Base-by-base conservation (phyloP, 345 rosid genomes). In the Combretum micranthum region DNA sequence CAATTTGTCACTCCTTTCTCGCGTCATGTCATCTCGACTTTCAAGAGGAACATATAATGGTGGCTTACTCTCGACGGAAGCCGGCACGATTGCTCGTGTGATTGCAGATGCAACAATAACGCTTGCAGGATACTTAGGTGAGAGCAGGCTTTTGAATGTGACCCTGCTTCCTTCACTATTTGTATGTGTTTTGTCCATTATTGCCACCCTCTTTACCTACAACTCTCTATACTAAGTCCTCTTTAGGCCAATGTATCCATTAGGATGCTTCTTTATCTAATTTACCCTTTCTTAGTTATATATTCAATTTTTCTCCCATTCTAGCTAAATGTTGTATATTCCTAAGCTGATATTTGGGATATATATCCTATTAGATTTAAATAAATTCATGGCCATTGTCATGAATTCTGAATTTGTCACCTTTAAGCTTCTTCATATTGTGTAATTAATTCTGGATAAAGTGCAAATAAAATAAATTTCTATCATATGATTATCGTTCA, bases 41-140 rank as follows among this genome's bases (percentile, higher is more conserved):
- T 84, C 99, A 0, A 83, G 87, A 1, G 97, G 99, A 72, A 94
- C 99, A 18, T 94, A 83, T 82, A 94, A 94, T 42, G 97, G 97
- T 0, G 99, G 99, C 17, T 66, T 94, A 44, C 81, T 94, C 1
- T 94, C 97, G 0, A 94, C 97, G 4, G 97, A 94, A 77, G 97
- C 99, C 1, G 97, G 99, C 42, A 94, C 97, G 0, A 70, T 90
- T 46, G 99, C 99, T 52, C 77, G 99, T n/a, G 97, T 90, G 8
- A 80, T 94, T 32, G 97, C 99, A 3, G 97, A 94, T 63, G 95
- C 44, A 42, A 94, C 96, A 14, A 94, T 94, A 47, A 94, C 99
- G 1, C 45, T 94, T 66, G 97, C 90, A 15, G 99, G 99, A 13
- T 90, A 69, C 75, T 64, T 94, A 63, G 96, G 97, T 3, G 61